Conservation (phyloP, 1,284 basidiomycete genomes). For the Heliocybe sulcata region DNA sequence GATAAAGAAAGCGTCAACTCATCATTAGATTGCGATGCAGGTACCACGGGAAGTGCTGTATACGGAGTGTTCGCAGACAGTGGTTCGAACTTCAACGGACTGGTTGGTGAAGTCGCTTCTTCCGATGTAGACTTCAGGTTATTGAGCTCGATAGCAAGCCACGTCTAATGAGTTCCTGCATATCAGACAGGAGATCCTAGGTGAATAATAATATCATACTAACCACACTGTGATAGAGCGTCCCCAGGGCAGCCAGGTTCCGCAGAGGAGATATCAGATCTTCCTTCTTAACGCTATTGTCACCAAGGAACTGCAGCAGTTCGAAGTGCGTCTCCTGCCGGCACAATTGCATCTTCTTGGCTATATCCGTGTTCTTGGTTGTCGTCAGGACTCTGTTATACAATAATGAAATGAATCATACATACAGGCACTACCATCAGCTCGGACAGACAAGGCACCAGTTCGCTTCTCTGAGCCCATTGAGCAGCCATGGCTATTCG, state of each 20-base stretch:
- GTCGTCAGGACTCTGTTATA: neutral
- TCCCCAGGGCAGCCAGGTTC: slow-evolving; percentile 73
- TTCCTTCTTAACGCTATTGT: slow-evolving; percentile 42
- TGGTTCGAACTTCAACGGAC: slow-evolving; percentile 41
- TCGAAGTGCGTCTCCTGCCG: slow-evolving; percentile 76
- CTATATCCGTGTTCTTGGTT: slow-evolving; percentile 30
- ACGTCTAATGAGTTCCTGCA: too few species aligned
- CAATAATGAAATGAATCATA: slow-evolving; percentile 10
- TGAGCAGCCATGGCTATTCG: slow-evolving; percentile 63
- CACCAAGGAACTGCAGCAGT: slow-evolving; percentile 46
- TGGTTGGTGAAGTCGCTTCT: slow-evolving; percentile 43
- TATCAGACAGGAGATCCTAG: too few species aligned
- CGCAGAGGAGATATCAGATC: slow-evolving; percentile 77
- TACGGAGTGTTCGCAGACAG: slow-evolving; percentile 41
- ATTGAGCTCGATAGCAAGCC: slow-evolving; percentile 71
- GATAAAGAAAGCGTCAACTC: slow-evolving; percentile 72
- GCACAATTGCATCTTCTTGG: slow-evolving; percentile 49
- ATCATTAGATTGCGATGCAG: slow-evolving; percentile 30
- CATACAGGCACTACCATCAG: slow-evolving; percentile 38
- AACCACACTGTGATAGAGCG: slow-evolving; percentile 83
- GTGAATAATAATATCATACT: neutral
- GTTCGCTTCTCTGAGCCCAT: slow-evolving; percentile 82
- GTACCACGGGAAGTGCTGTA: slow-evolving; percentile 36
- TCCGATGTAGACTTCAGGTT: slow-evolving; percentile 59
- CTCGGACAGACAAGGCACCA: slow-evolving; percentile 66